phyloP scores from a whole-genome alignment of 345 rosid species.

The Eucalyptus brandiana region DNA sequence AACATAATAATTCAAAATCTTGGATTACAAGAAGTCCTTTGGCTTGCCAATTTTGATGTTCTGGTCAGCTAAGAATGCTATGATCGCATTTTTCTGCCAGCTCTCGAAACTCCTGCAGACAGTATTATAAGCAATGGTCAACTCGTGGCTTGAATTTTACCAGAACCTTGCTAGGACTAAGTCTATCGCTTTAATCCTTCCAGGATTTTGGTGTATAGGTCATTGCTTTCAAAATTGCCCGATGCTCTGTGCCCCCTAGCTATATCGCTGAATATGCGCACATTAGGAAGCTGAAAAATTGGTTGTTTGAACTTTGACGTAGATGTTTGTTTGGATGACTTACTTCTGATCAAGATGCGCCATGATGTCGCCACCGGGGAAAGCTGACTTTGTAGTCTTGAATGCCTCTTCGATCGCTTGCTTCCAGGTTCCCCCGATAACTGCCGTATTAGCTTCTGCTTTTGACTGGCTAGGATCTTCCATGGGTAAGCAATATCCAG shows the following conservation, averaged over 20 bases:
- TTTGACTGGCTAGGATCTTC: conserved; percentile 52
- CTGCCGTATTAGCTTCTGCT: conserved; percentile 8
- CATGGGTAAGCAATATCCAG: conserved; percentile 79
- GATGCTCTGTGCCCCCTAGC: no score
- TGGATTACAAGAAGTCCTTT: conserved; percentile 25
- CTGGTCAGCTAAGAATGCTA: conserved; percentile 43
- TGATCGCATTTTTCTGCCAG: conserved; percentile 82
- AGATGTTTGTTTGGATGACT: background rate
- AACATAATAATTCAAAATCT: background rate
- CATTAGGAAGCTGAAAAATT: background rate
- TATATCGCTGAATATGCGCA: no score
- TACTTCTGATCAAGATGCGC: conserved; percentile 97
- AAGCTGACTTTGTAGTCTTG: conserved; percentile 74
- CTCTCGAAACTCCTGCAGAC: conserved; percentile 77
- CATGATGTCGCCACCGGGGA: conserved; percentile 75
- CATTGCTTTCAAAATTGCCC: background rate
- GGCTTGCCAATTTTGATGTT: conserved; percentile 57
- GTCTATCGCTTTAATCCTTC: background rate
- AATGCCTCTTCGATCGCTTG: conserved; percentile 60
- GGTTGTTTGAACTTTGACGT: background rate
- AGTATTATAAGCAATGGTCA: background rate
- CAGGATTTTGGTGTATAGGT: background rate
- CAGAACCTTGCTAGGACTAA: background rate
- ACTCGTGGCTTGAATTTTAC: background rate
- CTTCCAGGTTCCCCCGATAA: conserved; percentile 74